Base-by-base conservation (phyloP, 164 flowering plant genomes). In the Cinnamomum micranthum region DNA sequence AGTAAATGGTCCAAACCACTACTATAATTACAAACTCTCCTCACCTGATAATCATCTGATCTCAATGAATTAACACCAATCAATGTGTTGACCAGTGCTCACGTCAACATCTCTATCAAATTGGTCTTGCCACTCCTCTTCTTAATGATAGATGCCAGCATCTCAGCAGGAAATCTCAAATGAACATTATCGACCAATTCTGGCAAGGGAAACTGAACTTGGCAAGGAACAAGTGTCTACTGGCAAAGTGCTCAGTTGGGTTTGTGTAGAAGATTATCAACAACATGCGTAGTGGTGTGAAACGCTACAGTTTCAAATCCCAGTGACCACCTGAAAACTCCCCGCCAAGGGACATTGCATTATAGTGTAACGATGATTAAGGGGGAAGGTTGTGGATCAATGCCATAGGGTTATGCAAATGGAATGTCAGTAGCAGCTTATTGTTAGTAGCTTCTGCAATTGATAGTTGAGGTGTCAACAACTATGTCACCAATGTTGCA, bases 181-280 rank as follows among this genome's bases (percentile, higher is more conserved):
- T 85, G 82, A 90, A 90, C 52, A 86, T 76, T 60, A 94, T 92
- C 33, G 98, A 94, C 60, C 65, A 69, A 23, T 68, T 75, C 78
- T 92, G 97, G 98, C 81, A 92, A 47, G 27, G 71, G 41, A 78
- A 87, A 73, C 86, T 85, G 0, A 78, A 83, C 2, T 94, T 97
- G 98, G 23, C 77, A 2, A 75, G 64, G 0, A 68, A 84, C 73
- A 79, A 94, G 71, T 83, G 86, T 15, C 85, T 83, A 19, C 83
- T 94, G 0, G 97, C 91, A 2, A 77, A 33, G 15, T 94, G 98
- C 82, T 90, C 97, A 0, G 88, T 89, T 0, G 97, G 98, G 2
- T 94, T 86, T 52, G 86, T 88, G 0, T 95, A 97, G 47, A 92
- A 92, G 78, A 91, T 94, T 95, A 79, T 55, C 3, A 80, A 82